Evolutionary conservation across 2,329 filamentous ascomycete genomes (phyloP), one percentile per base, ranked within the genome.

Genomic region (Drechslerella stenobrocha): DNA sequence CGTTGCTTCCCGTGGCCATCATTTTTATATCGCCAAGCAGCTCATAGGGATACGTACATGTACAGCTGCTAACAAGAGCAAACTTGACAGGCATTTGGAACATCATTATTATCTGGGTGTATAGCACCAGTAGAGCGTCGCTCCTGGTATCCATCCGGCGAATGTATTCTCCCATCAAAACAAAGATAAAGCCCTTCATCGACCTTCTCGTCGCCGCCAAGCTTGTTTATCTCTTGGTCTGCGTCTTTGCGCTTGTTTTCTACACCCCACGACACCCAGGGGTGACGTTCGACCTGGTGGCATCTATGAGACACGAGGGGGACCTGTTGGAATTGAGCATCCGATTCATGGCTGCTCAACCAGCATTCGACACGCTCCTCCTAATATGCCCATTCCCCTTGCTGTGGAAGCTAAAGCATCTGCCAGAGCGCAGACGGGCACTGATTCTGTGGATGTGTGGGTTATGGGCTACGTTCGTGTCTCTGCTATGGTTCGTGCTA

Each of bases 101-200:
- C 18, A 23, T 67, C 15, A 37, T 59, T 23, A 22, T 67, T 7
- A 59, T 69, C 7, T 69, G 56, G 56, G 45, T 63, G 26, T 69
- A 61, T 24, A 61, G 56, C 18, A 58, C 57, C n/a, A 69, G 56
- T 30, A 46, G 64, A 8, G 64, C 57, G 11, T 69, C 64, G 3
- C 57, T 69, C 22, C 56, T 69, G 24, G 44, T 69, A 26, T 61
- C 64, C 30, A 46, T 69, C 20, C 45, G 64, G 13, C 56, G 64
- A 1, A 56, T 69, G 51, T 69, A 69, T 28, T 69, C 64, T 9
- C 64, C 64, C 7, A 58, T 69, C 9, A 35, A 35, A 35, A 69
- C 64, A 3, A 51, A 52, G 20, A 28, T 69, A n/a, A 61, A 69
- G 35, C 26, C 57, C 7, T 35, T 69, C n/a, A 69, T 57, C 37